Evolutionary conservation across 345 rosid genomes (phyloP).

Genomic region (Corchorus olitorius): DNA sequence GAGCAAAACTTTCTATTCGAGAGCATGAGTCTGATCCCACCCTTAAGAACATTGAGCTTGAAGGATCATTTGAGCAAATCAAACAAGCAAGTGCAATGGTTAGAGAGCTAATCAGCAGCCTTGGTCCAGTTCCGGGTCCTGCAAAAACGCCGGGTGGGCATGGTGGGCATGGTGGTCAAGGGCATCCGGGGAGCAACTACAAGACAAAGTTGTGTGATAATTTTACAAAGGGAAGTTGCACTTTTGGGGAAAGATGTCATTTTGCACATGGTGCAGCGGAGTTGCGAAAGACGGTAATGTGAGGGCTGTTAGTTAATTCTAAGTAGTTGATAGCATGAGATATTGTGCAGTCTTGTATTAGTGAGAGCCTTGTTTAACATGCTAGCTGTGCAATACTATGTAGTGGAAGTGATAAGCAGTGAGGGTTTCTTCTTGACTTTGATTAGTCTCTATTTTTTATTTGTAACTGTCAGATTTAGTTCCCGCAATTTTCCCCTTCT

Average conservation of each 20-base stretch:
- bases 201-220: slow-evolving; percentile 89
- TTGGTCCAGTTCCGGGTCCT: slow-evolving; percentile 36
- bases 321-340: slow-evolving; percentile 9
- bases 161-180: slow-evolving; percentile 33
- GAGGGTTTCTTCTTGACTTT: not conserved
- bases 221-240: slow-evolving; percentile 75
- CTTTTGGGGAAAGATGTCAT: slow-evolving; percentile 88
- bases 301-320: not conserved
- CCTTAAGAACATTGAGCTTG: slow-evolving; percentile 75
- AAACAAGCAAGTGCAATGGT: slow-evolving; percentile 81
- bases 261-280: slow-evolving; percentile 94
- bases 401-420: not conserved
- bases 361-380: slow-evolving; percentile 15
- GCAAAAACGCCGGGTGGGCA: slow-evolving; percentile 36
- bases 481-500: not conserved
- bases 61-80: slow-evolving; percentile 87
- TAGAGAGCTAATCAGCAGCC: slow-evolving; percentile 60
- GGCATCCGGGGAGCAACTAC: slow-evolving; percentile 55
- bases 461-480: not conserved
- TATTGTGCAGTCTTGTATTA: not conserved
- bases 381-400: slow-evolving; percentile 6
- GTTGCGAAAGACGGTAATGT: slow-evolving; percentile 54
- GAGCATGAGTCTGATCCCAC: slow-evolving; percentile 74
- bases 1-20: slow-evolving; percentile 67
- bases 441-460: not conserved